Conservation (phyloP, 164 flowering plant species). For the Berberis thunbergii region DNA sequence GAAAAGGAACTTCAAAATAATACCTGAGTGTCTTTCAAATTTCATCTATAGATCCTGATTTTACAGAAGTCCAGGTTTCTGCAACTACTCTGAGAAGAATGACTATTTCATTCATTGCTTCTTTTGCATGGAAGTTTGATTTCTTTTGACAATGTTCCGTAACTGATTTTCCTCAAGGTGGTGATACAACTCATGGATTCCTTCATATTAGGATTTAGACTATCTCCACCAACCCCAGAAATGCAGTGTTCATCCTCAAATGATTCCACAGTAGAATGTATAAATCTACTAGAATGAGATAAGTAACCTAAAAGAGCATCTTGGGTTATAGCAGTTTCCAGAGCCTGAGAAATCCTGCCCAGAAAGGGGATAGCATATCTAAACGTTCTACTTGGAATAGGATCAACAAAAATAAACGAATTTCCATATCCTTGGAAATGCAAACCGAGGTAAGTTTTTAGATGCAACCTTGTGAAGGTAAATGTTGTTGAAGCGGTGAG, state of each 20-base stretch:
- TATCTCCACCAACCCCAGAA: constrained; percentile 7
- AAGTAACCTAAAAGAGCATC: constrained; percentile 48
- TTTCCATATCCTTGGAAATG: too few relatives aligned
- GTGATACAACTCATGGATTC: constrained; percentile 6
- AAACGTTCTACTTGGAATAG: constrained; percentile 41
- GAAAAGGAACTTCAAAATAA: constrained; percentile 3
- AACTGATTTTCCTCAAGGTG: constrained; percentile 11
- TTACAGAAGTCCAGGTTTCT: constrained; percentile 45
- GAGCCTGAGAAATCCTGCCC: constrained; percentile 51
- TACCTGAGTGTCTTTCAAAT: constrained; percentile 51
- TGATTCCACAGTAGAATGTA: constrained; percentile 13
- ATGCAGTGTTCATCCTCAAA: constrained; percentile 13
- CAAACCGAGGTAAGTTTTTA: too few relatives aligned
- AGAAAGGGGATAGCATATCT: constrained; percentile 55
- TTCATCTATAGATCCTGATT: constrained; percentile 43
- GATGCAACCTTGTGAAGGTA: too few relatives aligned
- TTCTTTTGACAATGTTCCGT: constrained; percentile 9
- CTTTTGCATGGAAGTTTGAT: constrained; percentile 3
- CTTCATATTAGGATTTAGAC: neutral
- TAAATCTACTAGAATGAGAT: constrained; percentile 29
- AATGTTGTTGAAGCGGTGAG: too few relatives aligned
- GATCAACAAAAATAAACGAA: too few relatives aligned
- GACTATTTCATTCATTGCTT: constrained; percentile 15
- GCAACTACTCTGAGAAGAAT: constrained; percentile 27
- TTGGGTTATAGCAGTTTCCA: constrained; percentile 34